Percentiles rank a stretch among this genome's conserved stretches.
Conservation (phyloP, 169 alveolate genomes). For the Sarcocystis neurona region DNA sequence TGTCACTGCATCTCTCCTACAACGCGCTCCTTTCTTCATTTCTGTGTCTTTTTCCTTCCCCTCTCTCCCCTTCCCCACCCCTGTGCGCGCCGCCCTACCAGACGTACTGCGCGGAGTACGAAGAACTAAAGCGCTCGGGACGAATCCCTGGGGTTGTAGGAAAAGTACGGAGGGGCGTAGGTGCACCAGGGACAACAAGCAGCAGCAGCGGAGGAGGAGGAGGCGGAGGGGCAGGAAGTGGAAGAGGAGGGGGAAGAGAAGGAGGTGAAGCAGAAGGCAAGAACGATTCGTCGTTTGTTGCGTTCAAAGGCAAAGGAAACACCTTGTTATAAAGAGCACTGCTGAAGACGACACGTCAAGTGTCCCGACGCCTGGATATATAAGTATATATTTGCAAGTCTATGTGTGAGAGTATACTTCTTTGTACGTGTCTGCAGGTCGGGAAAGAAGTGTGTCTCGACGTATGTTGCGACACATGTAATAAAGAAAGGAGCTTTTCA, state of each 20-base stretch:
- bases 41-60: not conserved
- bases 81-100: not conserved
- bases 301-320: not conserved
- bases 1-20: not conserved
- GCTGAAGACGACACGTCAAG: too few relatives aligned
- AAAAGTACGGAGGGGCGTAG: not conserved
- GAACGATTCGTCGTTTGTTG: too few relatives aligned
- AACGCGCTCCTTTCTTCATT: not conserved
- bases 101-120: conserved; percentile 2
- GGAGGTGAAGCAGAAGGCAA: too few relatives aligned
- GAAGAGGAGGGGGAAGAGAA: not conserved
- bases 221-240: not conserved
- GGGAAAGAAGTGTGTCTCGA: too few relatives aligned
- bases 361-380: too few relatives aligned
- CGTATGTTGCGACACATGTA: too few relatives aligned
- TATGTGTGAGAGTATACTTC: too few relatives aligned
- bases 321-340: too few relatives aligned
- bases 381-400: too few relatives aligned
- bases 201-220: too few relatives aligned
- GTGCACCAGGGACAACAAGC: not conserved
- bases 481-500: too few relatives aligned
- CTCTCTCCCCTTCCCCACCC: not conserved
- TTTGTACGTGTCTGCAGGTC: too few relatives aligned
- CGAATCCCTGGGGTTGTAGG: conserved; percentile 3
- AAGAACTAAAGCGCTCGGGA: not conserved